These are phyloP conservation scores for Albugo laibachii DNA, from an alignment of 352 stramenopile species.

Conservation along the genomic window DNA sequence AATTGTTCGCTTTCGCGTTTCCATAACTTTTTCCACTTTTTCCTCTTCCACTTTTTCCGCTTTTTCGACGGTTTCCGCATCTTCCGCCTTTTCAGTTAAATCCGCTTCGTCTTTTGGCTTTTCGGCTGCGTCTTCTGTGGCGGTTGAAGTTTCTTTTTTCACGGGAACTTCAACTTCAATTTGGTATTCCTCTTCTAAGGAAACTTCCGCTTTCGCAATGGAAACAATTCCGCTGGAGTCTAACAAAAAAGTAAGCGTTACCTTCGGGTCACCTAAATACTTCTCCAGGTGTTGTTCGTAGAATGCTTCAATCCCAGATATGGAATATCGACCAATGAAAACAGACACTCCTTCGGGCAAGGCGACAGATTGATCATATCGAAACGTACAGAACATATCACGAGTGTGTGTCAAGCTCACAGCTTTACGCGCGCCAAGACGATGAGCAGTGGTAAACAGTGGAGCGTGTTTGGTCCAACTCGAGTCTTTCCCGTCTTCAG, in stretches of 20 bases:
- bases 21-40: constrained; percentile 17
- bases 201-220: constrained; percentile 86
- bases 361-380: constrained; percentile 79
- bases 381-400: constrained; percentile 81
- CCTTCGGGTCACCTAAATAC: constrained; percentile 76
- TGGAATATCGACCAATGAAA: constrained; percentile 84
- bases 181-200: constrained; percentile 71
- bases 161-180: constrained; percentile 42
- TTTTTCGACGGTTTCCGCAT: constrained; percentile 6
- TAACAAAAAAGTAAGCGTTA: constrained; percentile 88
- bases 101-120: constrained; percentile 10
- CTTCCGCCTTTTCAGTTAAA: constrained; percentile 14
- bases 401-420: constrained; percentile 89
- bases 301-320: constrained; percentile 85
- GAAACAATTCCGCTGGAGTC: constrained; percentile 80
- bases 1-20: constrained; percentile 76
- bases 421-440: constrained; percentile 83
- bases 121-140: too few species aligned
- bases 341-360: constrained; percentile 42
- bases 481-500: constrained; percentile 26
- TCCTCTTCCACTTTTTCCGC: constrained; percentile 19
- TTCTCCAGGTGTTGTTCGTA: constrained; percentile 79
- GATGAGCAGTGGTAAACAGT: constrained; percentile 76
- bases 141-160: constrained; percentile 13
- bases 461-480: constrained; percentile 83